These are phyloP conservation scores for Microbotryum lychnidis-dioicae DNA, from an alignment of 1,284 basidiomycete species.

Conservation along the genomic window DNA sequence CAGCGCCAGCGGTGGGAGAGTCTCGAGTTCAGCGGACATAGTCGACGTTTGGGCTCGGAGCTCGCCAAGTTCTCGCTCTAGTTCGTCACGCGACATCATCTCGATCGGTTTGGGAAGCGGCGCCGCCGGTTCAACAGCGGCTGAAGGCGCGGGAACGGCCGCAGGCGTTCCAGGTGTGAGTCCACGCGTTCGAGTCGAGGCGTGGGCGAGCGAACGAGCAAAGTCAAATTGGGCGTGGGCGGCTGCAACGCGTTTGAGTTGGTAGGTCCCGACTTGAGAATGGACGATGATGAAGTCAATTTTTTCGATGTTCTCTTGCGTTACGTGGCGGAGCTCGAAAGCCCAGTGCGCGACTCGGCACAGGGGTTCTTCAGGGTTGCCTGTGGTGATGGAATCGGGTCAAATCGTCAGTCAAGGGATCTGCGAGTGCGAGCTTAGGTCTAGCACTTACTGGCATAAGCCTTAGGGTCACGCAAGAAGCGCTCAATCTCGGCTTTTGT, in stretches of 20 bases:
- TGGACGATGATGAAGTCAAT: slow-evolving; percentile 29
- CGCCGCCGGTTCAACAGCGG: slow-evolving; percentile 1
- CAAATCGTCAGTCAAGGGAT: not conserved
- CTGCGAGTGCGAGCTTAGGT: not conserved
- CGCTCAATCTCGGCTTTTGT: slow-evolving; percentile 24
- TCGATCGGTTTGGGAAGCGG: not conserved
- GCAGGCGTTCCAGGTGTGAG: not conserved
- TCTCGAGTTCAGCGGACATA: slow-evolving; percentile 6
- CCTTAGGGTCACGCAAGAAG: slow-evolving; percentile 21
- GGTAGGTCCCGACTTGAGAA: slow-evolving; percentile 12
- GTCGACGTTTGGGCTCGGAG: slow-evolving; percentile 1
- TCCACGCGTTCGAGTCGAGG: not conserved
- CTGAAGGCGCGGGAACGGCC: not conserved
- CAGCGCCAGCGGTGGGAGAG: slow-evolving; percentile 9
- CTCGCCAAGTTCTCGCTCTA: slow-evolving; percentile 18
- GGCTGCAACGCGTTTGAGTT: slow-evolving; percentile 16
- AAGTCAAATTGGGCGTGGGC: slow-evolving; percentile 19
- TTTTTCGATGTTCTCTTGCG: slow-evolving; percentile 17
- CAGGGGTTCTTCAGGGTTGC: slow-evolving; percentile 2
- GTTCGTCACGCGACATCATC: slow-evolving; percentile 14
- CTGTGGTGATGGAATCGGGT: not conserved
- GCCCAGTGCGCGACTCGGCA: slow-evolving; percentile 19
- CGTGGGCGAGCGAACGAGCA: slow-evolving; percentile 8
- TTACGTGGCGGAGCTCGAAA: slow-evolving; percentile 20
- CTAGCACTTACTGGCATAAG: slow-evolving; percentile 14